Conservation (phyloP, 2,329 filamentous ascomycete genomes). For the Alternaria sp. region DNA sequence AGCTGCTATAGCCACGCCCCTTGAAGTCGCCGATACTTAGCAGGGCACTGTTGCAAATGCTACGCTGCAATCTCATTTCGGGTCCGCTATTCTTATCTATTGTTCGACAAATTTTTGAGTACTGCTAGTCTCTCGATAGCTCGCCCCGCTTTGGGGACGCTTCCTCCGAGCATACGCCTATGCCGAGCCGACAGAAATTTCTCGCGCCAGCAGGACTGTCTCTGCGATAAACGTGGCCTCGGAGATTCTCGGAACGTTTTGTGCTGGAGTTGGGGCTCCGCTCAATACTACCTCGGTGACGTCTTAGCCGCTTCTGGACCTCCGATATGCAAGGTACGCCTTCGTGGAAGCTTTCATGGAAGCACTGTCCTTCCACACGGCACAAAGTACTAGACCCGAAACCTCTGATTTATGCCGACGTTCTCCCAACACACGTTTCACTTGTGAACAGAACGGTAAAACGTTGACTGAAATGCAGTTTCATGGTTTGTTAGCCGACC, state of each 20-base stretch:
- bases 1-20: background rate
- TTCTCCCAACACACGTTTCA: slow-evolving; percentile 13
- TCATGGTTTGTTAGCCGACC: slow-evolving; percentile 7
- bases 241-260: slow-evolving; percentile 33
- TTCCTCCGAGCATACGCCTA: slow-evolving; percentile 37
- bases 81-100: slow-evolving; percentile 42
- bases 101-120: slow-evolving; percentile 35
- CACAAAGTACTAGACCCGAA: slow-evolving; percentile 12
- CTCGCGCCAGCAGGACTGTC: slow-evolving; percentile 29
- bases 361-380: slow-evolving; percentile 19
- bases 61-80: slow-evolving; percentile 11
- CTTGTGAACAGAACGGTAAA: slow-evolving; percentile 2
- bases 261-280: slow-evolving; percentile 23
- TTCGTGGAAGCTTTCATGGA: slow-evolving; percentile 19
- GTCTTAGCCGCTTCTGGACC: slow-evolving; percentile 28
- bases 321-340: slow-evolving; percentile 35
- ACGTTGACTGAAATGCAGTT: slow-evolving; percentile 14
- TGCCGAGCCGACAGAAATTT: slow-evolving; percentile 36
- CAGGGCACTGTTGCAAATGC: slow-evolving; percentile 12
- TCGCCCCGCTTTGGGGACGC: slow-evolving; percentile 35
- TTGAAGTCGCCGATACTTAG: background rate
- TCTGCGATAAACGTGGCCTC: slow-evolving; percentile 31
- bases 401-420: slow-evolving; percentile 17
- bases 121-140: slow-evolving; percentile 34
- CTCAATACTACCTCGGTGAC: slow-evolving; percentile 30